Base-by-base conservation (phyloP, 2,329 filamentous ascomycete genomes). In the Davidsoniella virescens region DNA sequence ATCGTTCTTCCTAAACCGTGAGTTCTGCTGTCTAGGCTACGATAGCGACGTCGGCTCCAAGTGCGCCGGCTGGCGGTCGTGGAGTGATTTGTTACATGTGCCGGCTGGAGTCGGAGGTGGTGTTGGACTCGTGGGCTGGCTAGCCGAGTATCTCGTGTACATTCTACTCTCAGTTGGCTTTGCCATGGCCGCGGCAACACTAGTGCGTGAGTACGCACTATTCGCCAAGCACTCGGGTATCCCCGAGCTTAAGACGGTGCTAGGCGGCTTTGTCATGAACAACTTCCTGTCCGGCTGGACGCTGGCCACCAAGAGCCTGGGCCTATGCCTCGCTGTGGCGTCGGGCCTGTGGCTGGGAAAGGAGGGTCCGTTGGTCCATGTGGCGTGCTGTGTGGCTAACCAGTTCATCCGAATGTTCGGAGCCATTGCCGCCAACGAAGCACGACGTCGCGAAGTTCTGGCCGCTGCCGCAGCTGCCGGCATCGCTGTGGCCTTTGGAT, bases 331-430 rank as follows among this genome's bases (percentile, higher is more conserved):
- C 36, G 84, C 90, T 41, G 90, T 95, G 42, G 85, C 86, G 56
- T 95, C 88, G 5, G 90, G 90, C 47, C 81, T 98, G 71, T 96
- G 92, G 90, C 70, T 96, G 12, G 90, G 90, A 29, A 96, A 96
- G 64, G 90, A 98, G 69, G 90, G 90, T 1, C 90, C 90, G 1
- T 68, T 96, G 37, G 90, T 98, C 5, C 90, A 98, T 64, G 88
- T 96, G 18, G 90, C 90, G 53, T 96, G 92, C 66, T 96, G 92
- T 64, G 95, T 88, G 61, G 87, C 90, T 44, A 94, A 93, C 61
- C 67, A 95, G 8, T 87, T 95, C 60, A 93, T 92, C 76, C 94
- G 93, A 62, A 68, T 90, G 8, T 95, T 94, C 57, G 71, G 75
- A 40, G 80, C 75, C 56, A 81, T 96, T 54, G 86, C 86, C 56